phyloP scores from a whole-genome alignment of 106 monocot species.

The Allium cepa region DNA sequence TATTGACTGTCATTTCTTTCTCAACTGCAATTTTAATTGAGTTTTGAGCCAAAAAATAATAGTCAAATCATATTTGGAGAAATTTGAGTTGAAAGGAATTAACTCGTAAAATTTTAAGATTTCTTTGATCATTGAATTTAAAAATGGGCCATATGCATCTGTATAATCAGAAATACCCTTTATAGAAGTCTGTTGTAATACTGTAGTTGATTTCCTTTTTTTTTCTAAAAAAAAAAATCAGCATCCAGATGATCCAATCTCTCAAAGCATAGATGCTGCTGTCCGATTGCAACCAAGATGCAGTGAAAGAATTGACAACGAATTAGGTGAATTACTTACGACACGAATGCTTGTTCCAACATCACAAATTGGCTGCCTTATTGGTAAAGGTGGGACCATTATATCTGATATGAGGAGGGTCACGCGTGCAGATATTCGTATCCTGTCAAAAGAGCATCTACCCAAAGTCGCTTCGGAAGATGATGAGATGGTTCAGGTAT shows the following conservation, averaged over 20 bases:
- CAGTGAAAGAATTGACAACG: slow-evolving; percentile 79
- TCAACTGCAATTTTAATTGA: no score
- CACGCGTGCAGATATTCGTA: slow-evolving; percentile 81
- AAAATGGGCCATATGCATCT: no score
- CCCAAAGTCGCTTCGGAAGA: slow-evolving; percentile 91
- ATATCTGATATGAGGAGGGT: slow-evolving; percentile 86
- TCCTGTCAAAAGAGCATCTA: slow-evolving; percentile 83
- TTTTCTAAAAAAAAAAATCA: slow-evolving; percentile 4
- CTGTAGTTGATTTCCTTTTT: no score
- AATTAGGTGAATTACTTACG: slow-evolving; percentile 58
- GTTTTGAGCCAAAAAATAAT: no score
- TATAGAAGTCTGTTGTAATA: no score
- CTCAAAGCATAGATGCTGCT: slow-evolving; percentile 84
- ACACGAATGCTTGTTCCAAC: slow-evolving; percentile 87
- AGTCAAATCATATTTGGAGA: no score
- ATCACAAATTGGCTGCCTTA: slow-evolving; percentile 92
- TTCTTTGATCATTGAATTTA: no score
- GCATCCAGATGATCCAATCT: slow-evolving; percentile 86
- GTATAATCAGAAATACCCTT: no score
- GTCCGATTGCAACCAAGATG: slow-evolving; percentile 86
- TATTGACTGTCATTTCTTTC: no score
- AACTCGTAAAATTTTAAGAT: no score
- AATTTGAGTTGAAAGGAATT: no score
- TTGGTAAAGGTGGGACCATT: slow-evolving; percentile 94
- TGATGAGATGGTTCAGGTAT: slow-evolving; percentile 99